Base-by-base conservation (phyloP, 2,329 filamentous ascomycete genomes). In the Fusarium pseudoanthophilum region DNA sequence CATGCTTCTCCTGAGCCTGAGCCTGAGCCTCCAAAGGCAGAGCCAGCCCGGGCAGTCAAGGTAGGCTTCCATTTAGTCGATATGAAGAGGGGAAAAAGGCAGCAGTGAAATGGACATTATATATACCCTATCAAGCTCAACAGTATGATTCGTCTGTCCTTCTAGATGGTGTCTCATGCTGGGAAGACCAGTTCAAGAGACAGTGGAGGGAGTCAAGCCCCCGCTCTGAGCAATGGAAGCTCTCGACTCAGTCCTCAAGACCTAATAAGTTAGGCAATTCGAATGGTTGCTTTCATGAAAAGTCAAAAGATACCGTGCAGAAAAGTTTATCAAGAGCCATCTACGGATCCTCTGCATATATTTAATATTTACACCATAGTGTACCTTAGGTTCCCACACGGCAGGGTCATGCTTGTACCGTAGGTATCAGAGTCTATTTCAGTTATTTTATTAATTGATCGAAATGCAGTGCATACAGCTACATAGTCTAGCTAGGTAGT, bases 1-100 rank as follows among this genome's bases (percentile, higher is more conserved):
- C 61, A 60, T 43, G 57, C 57, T 60, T 63, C 70, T 60, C 70
- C 71, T 71, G 66, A 53, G 51, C 28, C 71, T 71, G 66, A 53
- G 51, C 28, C 46, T 16, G 51, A 18, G 34, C 34, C 28, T 28
- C 28, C 16, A 37, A 37, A 37, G 36, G 18, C 36, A 37, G 36
- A 37, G 28, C 55, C 55, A 45, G 36, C 60, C 28, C n/a, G 26
- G 26, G 26, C 26, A 28, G 30, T 24, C 28, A 30, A n/a, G 30
- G 48, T 36, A 64, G 45, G 51, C 59, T 60, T 60, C 59, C 49
- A 58, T 53, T 52, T 46, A 55, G 20, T 46, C 28, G 28, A 28
- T 21, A 36, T 28, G 49, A 55, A 60, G 24, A 55, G 26, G 10
- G 14, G 7, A 5, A 40, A 55, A 40, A 55, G 34, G 51, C 34